Evolutionary conservation across 768 basidiomycete genomes (phyloP).

Genomic region (Boletus vermiculosoides): DNA sequence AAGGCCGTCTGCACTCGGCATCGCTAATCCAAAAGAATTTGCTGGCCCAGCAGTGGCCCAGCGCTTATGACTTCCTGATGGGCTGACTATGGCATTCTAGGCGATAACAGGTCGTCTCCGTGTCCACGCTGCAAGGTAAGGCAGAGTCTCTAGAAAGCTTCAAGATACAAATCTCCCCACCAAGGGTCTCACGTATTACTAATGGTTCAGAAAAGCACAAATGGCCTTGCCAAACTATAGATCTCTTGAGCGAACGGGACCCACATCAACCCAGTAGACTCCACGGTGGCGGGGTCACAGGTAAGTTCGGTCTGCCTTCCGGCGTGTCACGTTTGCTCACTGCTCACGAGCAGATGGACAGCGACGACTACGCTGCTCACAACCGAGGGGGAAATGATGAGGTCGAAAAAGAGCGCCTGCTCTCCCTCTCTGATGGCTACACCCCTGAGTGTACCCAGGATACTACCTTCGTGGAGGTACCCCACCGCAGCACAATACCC

Average conservation of each 20-base stretch:
- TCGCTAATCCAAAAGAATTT: too few species aligned
- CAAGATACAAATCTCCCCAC: neutral
- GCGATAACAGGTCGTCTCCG: neutral
- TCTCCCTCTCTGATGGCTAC: slow-evolving; percentile 7
- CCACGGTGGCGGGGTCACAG: neutral
- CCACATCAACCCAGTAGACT: neutral
- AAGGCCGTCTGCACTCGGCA: too few species aligned
- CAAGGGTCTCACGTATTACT: slow-evolving; percentile 1
- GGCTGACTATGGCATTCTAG: too few species aligned
- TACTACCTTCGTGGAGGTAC: slow-evolving; percentile 5
- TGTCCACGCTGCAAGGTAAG: neutral
- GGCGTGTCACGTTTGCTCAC: neutral
- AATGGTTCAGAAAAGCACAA: neutral
- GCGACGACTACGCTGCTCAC: slow-evolving; percentile 10
- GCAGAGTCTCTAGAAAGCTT: neutral
- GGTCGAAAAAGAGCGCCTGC: slow-evolving; percentile 17
- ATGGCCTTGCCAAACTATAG: neutral
- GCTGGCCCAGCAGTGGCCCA: too few species aligned
- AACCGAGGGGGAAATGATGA: slow-evolving; percentile 11
- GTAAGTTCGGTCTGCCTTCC: neutral
- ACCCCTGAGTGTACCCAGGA: neutral
- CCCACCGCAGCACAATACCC: neutral
- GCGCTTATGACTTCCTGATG: too few species aligned
- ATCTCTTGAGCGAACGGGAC: neutral
- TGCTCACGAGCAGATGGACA: slow-evolving; percentile 16